A percentile compares a stretch with the other conserved stretches of the same genome.
These are phyloP conservation scores for Niebla homalea DNA, from an alignment of 495 filamentous ascomycete species.

Conservation along the genomic window DNA sequence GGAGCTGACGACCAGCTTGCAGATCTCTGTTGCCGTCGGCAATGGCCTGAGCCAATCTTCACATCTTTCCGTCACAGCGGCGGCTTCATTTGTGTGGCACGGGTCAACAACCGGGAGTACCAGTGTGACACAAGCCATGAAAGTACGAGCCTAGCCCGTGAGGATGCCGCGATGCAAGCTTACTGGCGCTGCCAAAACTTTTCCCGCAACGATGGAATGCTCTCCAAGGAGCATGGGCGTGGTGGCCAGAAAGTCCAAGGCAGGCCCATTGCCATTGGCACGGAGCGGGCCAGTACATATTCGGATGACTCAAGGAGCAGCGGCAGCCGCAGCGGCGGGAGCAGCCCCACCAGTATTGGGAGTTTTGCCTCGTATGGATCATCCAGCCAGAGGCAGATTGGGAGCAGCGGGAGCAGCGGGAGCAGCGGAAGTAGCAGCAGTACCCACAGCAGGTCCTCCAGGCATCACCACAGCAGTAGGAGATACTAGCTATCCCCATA, in stretches of 20 bases:
- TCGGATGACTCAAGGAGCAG: conserved; percentile 34
- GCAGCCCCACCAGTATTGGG: conserved; percentile 42
- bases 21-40: conserved; percentile 94
- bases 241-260: conserved; percentile 67
- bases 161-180: conserved; percentile 91
- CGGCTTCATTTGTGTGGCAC: conserved; percentile 80
- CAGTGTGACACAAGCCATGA: conserved; percentile 77
- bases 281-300: conserved; percentile 35
- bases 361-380: conserved; percentile 17
- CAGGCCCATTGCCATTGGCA: conserved; percentile 60
- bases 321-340: conserved; percentile 40
- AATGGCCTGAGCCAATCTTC: conserved; percentile 88
- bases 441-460: conserved; percentile 5
- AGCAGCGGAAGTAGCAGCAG: conserved; percentile 2
- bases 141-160: conserved; percentile 68
- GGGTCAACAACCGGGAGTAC: conserved; percentile 95
- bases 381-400: conserved; percentile 2
- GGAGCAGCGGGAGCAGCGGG: conserved; percentile 7
- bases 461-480: conserved; percentile 9
- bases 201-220: conserved; percentile 94
- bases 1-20: conserved; percentile 15
- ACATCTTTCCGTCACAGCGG: conserved; percentile 53
- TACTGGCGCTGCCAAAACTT: conserved; percentile 98
- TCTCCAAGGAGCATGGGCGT: conserved; percentile 43
- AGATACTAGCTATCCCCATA: background rate